Conservation (phyloP, 164 flowering plant species). For the Aristolochia californica region DNA sequence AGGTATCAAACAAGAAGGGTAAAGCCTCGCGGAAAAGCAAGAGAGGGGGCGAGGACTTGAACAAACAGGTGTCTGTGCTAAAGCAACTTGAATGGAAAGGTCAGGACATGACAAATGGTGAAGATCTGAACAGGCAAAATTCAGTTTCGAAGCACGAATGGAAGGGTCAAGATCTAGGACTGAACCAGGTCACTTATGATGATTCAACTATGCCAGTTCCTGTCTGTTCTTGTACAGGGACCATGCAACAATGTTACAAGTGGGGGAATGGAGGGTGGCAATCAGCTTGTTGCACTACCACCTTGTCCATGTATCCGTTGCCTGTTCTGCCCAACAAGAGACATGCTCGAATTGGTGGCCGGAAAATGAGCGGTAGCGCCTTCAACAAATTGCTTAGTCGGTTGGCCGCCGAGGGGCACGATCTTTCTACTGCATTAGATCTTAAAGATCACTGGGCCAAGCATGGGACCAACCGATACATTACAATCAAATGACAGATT, state of each 20-base stretch:
- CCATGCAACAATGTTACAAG: constrained; percentile 30
- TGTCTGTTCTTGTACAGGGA: constrained; percentile 39
- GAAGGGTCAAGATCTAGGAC: constrained; percentile 20
- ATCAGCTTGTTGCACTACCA: constrained; percentile 45
- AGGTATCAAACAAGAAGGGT: neutral
- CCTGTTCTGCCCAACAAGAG: constrained; percentile 30
- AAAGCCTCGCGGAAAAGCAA: constrained; percentile 15
- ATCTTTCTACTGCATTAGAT: constrained; percentile 23
- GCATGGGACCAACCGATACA: constrained; percentile 37
- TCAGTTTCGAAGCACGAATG: constrained; percentile 6
- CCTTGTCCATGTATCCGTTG: constrained; percentile 29
- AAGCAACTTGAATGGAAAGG: constrained; percentile 62
- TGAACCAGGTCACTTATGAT: constrained; percentile 25
- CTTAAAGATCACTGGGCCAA: constrained; percentile 36
- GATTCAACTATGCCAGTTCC: constrained; percentile 30
- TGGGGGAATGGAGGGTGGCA: constrained; percentile 50
- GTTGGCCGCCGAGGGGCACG: constrained; percentile 28
- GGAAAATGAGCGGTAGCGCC: constrained; percentile 30
- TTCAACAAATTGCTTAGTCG: constrained; percentile 28
- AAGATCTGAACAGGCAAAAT: constrained; percentile 9
- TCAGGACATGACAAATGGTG: constrained; percentile 32
- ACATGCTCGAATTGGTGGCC: constrained; percentile 30
- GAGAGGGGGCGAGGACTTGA: constrained; percentile 45
- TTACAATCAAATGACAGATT: constrained; percentile 24
- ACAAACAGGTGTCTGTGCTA: constrained; percentile 24